Conservation (phyloP, 176 grass and related monocot species). For the Secale cereale region DNA sequence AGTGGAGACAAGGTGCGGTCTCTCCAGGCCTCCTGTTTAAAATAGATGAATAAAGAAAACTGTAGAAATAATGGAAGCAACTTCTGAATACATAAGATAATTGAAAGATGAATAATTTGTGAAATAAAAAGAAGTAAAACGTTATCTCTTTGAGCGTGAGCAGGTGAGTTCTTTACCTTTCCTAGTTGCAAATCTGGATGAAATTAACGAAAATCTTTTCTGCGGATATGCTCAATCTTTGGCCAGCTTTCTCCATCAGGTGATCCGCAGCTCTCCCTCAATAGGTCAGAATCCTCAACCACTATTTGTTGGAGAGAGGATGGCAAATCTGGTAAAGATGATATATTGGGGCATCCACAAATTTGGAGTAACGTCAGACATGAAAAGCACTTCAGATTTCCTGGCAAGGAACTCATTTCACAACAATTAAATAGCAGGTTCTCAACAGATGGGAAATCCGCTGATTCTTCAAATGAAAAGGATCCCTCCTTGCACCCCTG, state of each 20-base stretch:
- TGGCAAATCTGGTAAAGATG: background rate
- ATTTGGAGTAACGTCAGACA: background rate
- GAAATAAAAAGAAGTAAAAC: too few relatives aligned
- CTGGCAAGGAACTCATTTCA: background rate
- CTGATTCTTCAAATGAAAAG: background rate
- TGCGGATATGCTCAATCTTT: background rate
- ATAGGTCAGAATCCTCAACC: rapidly evolving
- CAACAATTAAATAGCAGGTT: rapidly evolving
- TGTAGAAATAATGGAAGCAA: too few relatives aligned
- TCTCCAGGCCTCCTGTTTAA: too few relatives aligned
- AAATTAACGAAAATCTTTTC: background rate
- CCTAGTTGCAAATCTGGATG: background rate
- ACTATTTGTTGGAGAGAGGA: background rate
- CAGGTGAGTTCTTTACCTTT: background rate
- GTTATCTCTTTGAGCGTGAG: background rate
- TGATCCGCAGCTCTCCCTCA: background rate
- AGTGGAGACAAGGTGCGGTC: too few relatives aligned
- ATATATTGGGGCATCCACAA: rapidly evolving
- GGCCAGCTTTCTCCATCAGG: conserved; percentile 14
- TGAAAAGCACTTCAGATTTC: background rate
- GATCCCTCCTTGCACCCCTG: background rate
- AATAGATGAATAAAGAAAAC: too few relatives aligned
- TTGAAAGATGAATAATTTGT: too few relatives aligned
- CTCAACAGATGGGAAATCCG: background rate
- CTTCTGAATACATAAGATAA: too few relatives aligned